Evolutionary conservation across 1,284 basidiomycete genomes (phyloP).

Genomic region (Hortiboletus rubellus): DNA sequence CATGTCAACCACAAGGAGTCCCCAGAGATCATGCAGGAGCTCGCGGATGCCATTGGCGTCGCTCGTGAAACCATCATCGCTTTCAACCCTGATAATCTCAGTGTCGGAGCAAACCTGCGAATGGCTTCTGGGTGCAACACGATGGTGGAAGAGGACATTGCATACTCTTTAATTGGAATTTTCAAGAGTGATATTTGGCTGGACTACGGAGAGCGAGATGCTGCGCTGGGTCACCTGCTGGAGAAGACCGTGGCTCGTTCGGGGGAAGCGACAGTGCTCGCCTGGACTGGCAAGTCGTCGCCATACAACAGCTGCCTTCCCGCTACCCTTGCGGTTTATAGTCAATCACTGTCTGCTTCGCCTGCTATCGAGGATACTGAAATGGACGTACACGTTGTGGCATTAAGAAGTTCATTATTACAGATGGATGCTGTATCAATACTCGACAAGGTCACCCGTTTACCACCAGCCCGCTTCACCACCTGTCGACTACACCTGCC

Average conservation of each 20-base stretch:
- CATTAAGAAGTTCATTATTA: neutral
- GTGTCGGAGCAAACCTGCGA: conserved; percentile 15
- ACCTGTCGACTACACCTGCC: neutral
- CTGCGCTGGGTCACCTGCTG: conserved; percentile 16
- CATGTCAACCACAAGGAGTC: conserved; percentile 12
- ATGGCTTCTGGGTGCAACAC: conserved; percentile 9
- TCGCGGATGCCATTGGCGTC: conserved; percentile 10
- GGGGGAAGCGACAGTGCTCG: conserved; percentile 16
- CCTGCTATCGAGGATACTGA: neutral
- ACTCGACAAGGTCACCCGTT: too few relatives aligned
- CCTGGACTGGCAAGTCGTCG: conserved; percentile 17
- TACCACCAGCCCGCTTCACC: neutral
- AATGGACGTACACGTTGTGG: neutral
- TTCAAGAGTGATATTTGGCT: neutral
- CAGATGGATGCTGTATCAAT: too few relatives aligned
- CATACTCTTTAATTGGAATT: too few relatives aligned
- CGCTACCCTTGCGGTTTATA: conserved; percentile 10
- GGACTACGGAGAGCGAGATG: conserved; percentile 13
- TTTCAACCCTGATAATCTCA: conserved; percentile 13
- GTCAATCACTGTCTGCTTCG: neutral
- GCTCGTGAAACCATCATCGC: neutral
- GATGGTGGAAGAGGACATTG: neutral
- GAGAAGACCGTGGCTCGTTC: conserved; percentile 17
- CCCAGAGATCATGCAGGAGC: conserved; percentile 16
- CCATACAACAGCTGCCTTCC: conserved; percentile 19